phyloP scores from a whole-genome alignment of 1,284 basidiomycete species.

The Moesziomyces aphidis region DNA sequence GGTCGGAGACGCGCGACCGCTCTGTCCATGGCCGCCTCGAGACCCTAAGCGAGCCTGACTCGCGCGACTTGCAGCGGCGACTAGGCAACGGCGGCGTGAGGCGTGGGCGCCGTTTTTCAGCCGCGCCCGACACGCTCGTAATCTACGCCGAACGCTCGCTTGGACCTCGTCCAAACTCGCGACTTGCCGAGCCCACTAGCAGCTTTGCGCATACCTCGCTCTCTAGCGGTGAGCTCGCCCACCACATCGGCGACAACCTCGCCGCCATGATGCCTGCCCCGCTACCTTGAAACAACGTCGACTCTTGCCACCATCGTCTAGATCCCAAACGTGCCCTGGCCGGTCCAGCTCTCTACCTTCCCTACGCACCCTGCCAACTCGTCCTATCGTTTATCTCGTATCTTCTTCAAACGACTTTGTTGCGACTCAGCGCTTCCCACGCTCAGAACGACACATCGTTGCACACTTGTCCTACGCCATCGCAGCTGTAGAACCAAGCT shows the following conservation, averaged over 20 bases:
- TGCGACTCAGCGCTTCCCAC: not conserved
- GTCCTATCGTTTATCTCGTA: not conserved
- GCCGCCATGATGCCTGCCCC: not conserved
- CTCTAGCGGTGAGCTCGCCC: not conserved
- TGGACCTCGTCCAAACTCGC: not conserved
- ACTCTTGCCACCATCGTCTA: not conserved
- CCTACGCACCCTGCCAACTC: not conserved
- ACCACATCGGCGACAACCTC: not conserved
- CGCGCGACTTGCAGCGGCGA: not conserved
- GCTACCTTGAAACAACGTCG: not conserved
- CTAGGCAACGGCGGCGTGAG: not conserved
- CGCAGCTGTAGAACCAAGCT: too few species aligned
- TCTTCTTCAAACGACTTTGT: not conserved
- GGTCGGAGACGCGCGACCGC: too few species aligned
- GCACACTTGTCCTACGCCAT: not conserved
- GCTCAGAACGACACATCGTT: not conserved
- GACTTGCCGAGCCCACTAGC: slow-evolving; percentile 4
- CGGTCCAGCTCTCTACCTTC: slow-evolving; percentile 1
- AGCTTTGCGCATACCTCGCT: not conserved
- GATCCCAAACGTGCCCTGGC: not conserved
- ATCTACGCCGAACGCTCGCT: not conserved
- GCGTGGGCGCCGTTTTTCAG: not conserved
- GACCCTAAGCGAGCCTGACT: not conserved
- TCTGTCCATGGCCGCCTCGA: too few species aligned
- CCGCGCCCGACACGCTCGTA: not conserved